Conservation (phyloP, 495 filamentous ascomycete genomes). For the Amphirosellinia nigrospora region DNA sequence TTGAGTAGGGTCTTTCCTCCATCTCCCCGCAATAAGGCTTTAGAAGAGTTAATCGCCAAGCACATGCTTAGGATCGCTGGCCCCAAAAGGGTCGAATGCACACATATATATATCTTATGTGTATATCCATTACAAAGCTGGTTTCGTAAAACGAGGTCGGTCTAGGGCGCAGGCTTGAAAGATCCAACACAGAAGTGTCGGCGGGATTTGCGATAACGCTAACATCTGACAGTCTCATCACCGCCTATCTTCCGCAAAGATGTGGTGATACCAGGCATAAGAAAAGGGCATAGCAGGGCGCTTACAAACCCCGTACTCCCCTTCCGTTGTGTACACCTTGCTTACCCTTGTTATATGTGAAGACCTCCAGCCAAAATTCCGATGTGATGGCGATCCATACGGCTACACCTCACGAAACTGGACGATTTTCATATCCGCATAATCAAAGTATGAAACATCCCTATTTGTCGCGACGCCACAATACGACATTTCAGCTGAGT, state of each 20-base stretch:
- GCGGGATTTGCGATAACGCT: background rate
- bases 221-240: background rate
- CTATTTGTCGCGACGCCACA: background rate
- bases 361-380: background rate
- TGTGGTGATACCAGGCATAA: conserved; percentile 1
- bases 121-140: background rate
- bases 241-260: background rate
- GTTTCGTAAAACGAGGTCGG: background rate
- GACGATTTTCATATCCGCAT: background rate
- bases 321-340: background rate
- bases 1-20: background rate
- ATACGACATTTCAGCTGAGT: background rate
- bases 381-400: background rate
- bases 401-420: background rate
- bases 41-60: background rate
- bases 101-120: background rate
- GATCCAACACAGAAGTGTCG: background rate
- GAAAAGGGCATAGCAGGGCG: background rate
- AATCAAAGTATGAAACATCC: background rate
- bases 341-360: too few relatives aligned
- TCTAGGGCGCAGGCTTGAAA: too few relatives aligned
- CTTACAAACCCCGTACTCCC: background rate
- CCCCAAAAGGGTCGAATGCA: background rate
- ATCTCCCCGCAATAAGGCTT: background rate
- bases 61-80: background rate